phyloP scores from a whole-genome alignment of 495 filamentous ascomycete genomes.

The Neurospora sp. region DNA sequence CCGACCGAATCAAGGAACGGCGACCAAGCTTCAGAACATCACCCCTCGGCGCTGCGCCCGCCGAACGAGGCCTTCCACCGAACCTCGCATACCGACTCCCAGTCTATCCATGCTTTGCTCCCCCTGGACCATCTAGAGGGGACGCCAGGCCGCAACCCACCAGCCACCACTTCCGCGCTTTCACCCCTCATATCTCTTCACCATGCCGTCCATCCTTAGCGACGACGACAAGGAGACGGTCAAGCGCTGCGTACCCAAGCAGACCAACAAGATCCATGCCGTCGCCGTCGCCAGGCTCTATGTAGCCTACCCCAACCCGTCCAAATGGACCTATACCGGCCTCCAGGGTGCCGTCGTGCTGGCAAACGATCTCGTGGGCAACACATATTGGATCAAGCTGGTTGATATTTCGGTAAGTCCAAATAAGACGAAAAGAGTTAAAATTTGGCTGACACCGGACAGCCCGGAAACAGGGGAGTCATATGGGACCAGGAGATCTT shows the following conservation, averaged over 20 bases:
- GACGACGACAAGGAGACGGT: constrained; percentile 91
- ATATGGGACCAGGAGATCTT: constrained; percentile 99
- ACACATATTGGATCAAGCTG: constrained; percentile 94
- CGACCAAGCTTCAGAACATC: not conserved
- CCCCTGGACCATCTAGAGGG: constrained; percentile 1
- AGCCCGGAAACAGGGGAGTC: constrained; percentile 77
- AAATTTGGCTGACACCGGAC: constrained; percentile 11
- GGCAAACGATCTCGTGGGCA: constrained; percentile 85
- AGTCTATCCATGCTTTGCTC: constrained; percentile 1
- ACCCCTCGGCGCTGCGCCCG: not conserved
- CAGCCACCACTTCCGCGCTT: not conserved
- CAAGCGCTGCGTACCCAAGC: constrained; percentile 80
- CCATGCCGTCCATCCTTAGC: constrained; percentile 79
- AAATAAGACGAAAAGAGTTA: not conserved
- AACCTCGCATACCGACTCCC: not conserved
- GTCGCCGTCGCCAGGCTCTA: constrained; percentile 91
- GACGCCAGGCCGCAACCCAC: constrained; percentile 1
- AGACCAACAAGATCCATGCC: constrained; percentile 89
- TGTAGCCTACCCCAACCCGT: constrained; percentile 76
- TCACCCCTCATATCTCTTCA: constrained; percentile 9
- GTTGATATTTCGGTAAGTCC: constrained; percentile 84
- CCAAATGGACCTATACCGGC: constrained; percentile 89
- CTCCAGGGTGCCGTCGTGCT: constrained; percentile 89
- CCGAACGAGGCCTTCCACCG: not conserved
- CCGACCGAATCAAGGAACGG: not conserved